Percentiles rank a stretch among this genome's conserved stretches.
Evolutionary conservation across 1,284 basidiomycete species (phyloP).

Genomic region (Boletus smithii): DNA sequence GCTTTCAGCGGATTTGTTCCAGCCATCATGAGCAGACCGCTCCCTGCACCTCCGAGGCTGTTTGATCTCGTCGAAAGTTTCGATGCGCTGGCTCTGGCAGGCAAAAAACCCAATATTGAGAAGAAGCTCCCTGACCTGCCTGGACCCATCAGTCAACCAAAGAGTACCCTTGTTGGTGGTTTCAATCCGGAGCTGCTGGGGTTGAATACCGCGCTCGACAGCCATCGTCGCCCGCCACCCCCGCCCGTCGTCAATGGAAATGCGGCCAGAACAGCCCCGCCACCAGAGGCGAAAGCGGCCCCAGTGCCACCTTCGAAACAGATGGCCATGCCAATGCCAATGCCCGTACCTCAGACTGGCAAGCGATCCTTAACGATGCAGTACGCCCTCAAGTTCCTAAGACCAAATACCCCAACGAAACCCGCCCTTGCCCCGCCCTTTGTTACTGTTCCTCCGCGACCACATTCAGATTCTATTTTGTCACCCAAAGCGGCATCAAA

Average conservation of each 20-base stretch:
- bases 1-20: constrained; percentile 7
- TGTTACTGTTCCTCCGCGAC: constrained; percentile 24
- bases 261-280: constrained; percentile 1
- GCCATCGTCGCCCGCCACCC: constrained; percentile 7
- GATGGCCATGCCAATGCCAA: constrained; percentile 15
- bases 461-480: constrained; percentile 18
- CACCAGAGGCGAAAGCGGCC: not conserved
- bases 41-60: constrained; percentile 16
- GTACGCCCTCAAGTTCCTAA: constrained; percentile 43
- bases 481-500: constrained; percentile 5
- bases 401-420: constrained; percentile 13
- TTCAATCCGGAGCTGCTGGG: constrained; percentile 23
- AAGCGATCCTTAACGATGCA: constrained; percentile 58
- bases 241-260: not conserved
- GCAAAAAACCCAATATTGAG: constrained; percentile 10
- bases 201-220: constrained; percentile 12
- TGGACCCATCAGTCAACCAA: not conserved
- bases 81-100: constrained; percentile 36
- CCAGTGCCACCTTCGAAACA: constrained; percentile 9
- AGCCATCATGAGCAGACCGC: constrained; percentile 25
- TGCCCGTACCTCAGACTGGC: constrained; percentile 29
- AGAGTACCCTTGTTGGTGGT: constrained; percentile 30
- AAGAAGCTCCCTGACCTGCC: constrained; percentile 20
- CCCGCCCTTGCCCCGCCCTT: constrained; percentile 14
- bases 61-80: constrained; percentile 40